phyloP scores from a whole-genome alignment of 352 stramenopile genomes.

The Pythium brassicae region DNA sequence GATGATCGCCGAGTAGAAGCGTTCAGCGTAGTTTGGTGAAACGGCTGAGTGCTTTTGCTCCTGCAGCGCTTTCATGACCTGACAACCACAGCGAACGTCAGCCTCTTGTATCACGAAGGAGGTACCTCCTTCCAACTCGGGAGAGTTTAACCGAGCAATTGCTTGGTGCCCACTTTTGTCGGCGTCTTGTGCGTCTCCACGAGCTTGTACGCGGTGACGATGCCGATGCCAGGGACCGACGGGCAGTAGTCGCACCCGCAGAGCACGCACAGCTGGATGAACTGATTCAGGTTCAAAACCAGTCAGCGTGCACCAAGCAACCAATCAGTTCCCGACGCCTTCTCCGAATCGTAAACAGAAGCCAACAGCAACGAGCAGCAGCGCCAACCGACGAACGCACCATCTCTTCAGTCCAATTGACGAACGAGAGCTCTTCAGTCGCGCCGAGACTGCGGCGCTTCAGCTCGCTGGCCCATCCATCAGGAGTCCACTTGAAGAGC shows the following conservation, averaged over 20 bases:
- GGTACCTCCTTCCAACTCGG: too few relatives aligned
- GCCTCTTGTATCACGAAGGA: background rate
- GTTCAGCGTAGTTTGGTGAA: constrained; percentile 29
- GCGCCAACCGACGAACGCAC: constrained; percentile 17
- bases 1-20: constrained; percentile 64
- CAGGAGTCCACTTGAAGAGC: constrained; percentile 93
- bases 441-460: constrained; percentile 72
- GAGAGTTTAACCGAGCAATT: too few relatives aligned
- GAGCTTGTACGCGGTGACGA: constrained; percentile 80
- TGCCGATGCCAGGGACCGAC: constrained; percentile 65
- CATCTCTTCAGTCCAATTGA: constrained; percentile 86
- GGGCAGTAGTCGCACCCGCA: constrained; percentile 89
- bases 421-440: constrained; percentile 79
- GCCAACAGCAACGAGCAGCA: background rate
- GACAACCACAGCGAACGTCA: background rate
- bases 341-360: too few relatives aligned
- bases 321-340: background rate
- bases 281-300: constrained; percentile 23
- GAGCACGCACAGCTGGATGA: constrained; percentile 82
- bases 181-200: constrained; percentile 51
- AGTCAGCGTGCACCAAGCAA: too few relatives aligned
- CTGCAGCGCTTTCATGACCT: constrained; percentile 57
- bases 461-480: constrained; percentile 87
- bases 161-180: constrained; percentile 26
- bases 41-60: constrained; percentile 40